Evolutionary conservation across 345 rosid genomes (phyloP).

Genomic region (Salix viminalis): DNA sequence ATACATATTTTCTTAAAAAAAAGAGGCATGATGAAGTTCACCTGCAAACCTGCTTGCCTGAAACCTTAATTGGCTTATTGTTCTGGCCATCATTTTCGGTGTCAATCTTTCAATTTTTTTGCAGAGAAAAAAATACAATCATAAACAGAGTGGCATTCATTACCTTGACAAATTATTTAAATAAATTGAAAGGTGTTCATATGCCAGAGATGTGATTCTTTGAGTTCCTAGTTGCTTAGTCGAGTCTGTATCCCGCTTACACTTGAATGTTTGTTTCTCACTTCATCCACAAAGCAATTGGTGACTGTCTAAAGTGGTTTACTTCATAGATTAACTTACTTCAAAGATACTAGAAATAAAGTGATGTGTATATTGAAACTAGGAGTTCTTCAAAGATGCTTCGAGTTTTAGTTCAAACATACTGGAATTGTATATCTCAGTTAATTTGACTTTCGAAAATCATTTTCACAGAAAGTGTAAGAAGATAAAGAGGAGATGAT

Average conservation of each 20-base stretch:
- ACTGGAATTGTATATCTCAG: not conserved
- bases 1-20: too few relatives aligned
- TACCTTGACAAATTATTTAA: not conserved
- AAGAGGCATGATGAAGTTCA: not conserved
- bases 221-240: not conserved
- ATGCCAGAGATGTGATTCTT: not conserved
- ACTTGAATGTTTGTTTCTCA: not conserved
- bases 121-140: not conserved
- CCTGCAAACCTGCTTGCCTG: not conserved
- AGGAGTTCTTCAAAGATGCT: not conserved
- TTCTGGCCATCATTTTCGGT: not conserved
- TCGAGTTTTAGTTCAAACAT: not conserved
- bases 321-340: not conserved
- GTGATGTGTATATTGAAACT: not conserved
- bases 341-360: not conserved
- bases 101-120: not conserved
- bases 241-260: not conserved
- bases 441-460: not conserved
- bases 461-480: not conserved
- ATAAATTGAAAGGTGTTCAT: not conserved
- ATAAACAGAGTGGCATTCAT: not conserved
- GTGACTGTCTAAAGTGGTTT: not conserved
- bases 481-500: not conserved
- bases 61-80: not conserved
- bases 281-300: not conserved